These are phyloP conservation scores for Ceratobasidium sp. DNA, from an alignment of 1,284 basidiomycete genomes.

Conservation along the genomic window DNA sequence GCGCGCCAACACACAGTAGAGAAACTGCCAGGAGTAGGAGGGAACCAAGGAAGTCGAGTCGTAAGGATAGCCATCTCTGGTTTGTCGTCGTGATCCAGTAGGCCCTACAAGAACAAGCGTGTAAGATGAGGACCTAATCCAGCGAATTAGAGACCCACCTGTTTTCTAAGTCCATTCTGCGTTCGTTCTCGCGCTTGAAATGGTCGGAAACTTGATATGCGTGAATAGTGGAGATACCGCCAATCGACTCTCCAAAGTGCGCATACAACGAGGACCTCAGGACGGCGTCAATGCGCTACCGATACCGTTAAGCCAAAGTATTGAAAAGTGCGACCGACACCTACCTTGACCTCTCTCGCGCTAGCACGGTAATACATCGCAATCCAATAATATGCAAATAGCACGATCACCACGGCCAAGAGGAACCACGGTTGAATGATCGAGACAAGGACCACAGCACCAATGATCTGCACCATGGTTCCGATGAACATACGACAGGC, in stretches of 20 bases:
- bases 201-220: conserved; percentile 79
- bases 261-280: conserved; percentile 77
- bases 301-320: neutral
- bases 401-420: conserved; percentile 23
- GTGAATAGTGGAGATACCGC: conserved; percentile 87
- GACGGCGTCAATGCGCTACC: conserved; percentile 64
- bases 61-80: conserved; percentile 65
- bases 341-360: conserved; percentile 87
- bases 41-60: conserved; percentile 86
- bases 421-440: conserved; percentile 57
- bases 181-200: conserved; percentile 81
- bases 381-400: conserved; percentile 71
- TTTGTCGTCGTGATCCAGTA: conserved; percentile 89
- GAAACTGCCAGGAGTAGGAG: conserved; percentile 82
- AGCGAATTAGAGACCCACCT: conserved; percentile 57
- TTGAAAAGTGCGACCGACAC: conserved; percentile 59
- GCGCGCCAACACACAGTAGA: conserved; percentile 79
- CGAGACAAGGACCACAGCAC: conserved; percentile 76
- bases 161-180: conserved; percentile 81
- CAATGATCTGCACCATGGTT: conserved; percentile 75
- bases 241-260: conserved; percentile 88
- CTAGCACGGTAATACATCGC: conserved; percentile 88
- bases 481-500: conserved; percentile 79
- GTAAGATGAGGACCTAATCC: conserved; percentile 33
- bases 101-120: conserved; percentile 63